These are phyloP conservation scores for Ilyonectria robusta DNA, from an alignment of 2,329 filamentous ascomycete genomes.

Conservation along the genomic window DNA sequence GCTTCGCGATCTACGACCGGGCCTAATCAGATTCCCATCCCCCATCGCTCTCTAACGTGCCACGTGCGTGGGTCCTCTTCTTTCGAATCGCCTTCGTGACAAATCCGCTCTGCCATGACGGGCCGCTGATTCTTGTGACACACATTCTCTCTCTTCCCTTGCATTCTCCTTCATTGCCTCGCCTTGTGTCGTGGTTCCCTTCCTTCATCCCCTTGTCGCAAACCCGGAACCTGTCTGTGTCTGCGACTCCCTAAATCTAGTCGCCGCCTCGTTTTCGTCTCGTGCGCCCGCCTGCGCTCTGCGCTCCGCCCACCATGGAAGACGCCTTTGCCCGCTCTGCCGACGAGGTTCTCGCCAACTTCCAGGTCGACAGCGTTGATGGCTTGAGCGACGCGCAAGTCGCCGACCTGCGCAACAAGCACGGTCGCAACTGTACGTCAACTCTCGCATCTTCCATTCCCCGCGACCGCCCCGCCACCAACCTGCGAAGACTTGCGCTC, in stretches of 20 bases:
- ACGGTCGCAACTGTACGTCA: conserved; percentile 76
- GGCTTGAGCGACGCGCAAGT: conserved; percentile 75
- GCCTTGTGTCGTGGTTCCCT: conserved; percentile 26
- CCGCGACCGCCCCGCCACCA: conserved; percentile 29
- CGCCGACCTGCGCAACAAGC: conserved; percentile 66
- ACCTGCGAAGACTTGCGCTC: conserved; percentile 28
- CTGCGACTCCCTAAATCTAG: conserved; percentile 14
- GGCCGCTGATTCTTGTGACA: conserved; percentile 37
- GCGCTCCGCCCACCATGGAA: conserved; percentile 65
- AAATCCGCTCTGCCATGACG: conserved; percentile 49
- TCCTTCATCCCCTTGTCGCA: conserved; percentile 25
- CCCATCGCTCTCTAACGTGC: conserved; percentile 41
- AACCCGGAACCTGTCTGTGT: conserved; percentile 28
- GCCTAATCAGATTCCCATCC: conserved; percentile 26
- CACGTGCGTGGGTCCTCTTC: conserved; percentile 51
- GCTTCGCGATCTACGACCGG: conserved; percentile 26
- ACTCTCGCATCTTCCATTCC: background rate
- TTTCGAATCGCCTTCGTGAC: conserved; percentile 47
- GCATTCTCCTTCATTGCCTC: conserved; percentile 26
- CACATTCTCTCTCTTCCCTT: conserved; percentile 34
- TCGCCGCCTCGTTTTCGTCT: conserved; percentile 20
- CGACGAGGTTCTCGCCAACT: conserved; percentile 71
- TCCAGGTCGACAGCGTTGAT: conserved; percentile 67
- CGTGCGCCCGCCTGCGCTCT: conserved; percentile 40
- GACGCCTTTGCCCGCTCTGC: conserved; percentile 72